Conservation (phyloP, 345 rosid genomes). For the Populus simonii region DNA sequence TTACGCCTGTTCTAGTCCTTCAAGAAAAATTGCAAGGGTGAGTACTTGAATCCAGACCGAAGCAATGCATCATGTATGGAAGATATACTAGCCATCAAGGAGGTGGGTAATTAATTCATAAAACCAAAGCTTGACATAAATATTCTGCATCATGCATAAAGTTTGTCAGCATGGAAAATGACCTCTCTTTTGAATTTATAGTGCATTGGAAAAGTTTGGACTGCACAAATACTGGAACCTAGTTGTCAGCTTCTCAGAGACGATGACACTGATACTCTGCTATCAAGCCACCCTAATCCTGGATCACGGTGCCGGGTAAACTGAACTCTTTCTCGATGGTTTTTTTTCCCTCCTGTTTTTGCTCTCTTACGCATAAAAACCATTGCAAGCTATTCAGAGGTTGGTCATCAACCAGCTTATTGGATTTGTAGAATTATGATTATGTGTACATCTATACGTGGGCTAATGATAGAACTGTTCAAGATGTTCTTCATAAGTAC, state of each 20-base stretch:
- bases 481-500: slow-evolving; percentile 31
- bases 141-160: not conserved
- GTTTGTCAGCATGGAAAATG: not conserved
- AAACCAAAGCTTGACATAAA: not conserved
- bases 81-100: slow-evolving; percentile 3
- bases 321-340: not conserved
- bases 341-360: too few species aligned
- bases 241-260: slow-evolving; percentile 8
- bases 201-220: slow-evolving; percentile 24
- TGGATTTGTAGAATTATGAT: slow-evolving; percentile 18
- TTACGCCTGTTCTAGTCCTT: slow-evolving; percentile 10
- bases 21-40: slow-evolving; percentile 25
- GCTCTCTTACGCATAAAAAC: not conserved
- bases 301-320: slow-evolving; percentile 37
- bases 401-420: not conserved
- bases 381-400: not conserved
- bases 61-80: slow-evolving; percentile 16
- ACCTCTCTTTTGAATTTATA: not conserved
- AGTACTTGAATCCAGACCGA: slow-evolving; percentile 16
- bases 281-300: not conserved
- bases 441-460: slow-evolving; percentile 22
- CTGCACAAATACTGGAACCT: slow-evolving; percentile 33
- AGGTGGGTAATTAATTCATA: slow-evolving; percentile 7
- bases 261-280: slow-evolving; percentile 6
- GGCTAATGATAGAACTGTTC: slow-evolving; percentile 40